Evolutionary conservation across 768 basidiomycete species (phyloP).

Genomic region (Termitomyces sp.): DNA sequence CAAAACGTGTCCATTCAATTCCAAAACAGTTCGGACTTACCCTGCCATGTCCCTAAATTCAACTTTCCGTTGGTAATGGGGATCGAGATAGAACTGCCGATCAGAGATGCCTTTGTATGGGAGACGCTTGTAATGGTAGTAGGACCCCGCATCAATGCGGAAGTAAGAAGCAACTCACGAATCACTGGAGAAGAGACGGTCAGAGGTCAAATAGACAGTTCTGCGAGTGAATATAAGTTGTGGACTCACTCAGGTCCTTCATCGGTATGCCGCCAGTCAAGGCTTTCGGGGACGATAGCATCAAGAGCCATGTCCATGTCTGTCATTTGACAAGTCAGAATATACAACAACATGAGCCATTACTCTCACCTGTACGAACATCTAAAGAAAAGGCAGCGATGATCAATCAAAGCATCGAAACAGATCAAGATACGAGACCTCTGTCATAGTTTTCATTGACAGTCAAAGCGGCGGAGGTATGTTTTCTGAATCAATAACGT

Average conservation of each 20-base stretch:
- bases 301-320: slow-evolving; percentile 97
- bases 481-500: slow-evolving; percentile 27
- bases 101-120: slow-evolving; percentile 83
- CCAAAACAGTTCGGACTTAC: slow-evolving; percentile 25
- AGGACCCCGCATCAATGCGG: background rate
- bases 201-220: background rate
- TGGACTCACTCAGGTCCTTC: slow-evolving; percentile 79
- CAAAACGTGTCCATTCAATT: background rate
- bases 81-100: slow-evolving; percentile 76
- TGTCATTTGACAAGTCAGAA: slow-evolving; percentile 17
- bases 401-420: slow-evolving; percentile 22
- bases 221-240: background rate
- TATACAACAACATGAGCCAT: background rate
- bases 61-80: slow-evolving; percentile 77
- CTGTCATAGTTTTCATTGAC: slow-evolving; percentile 88
- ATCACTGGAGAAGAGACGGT: slow-evolving; percentile 41
- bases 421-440: slow-evolving; percentile 42
- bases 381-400: slow-evolving; percentile 13
- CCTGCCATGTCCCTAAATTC: slow-evolving; percentile 93
- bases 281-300: slow-evolving; percentile 75
- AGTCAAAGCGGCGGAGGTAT: slow-evolving; percentile 75
- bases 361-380: slow-evolving; percentile 26
- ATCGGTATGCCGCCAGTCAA: slow-evolving; percentile 82
- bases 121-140: slow-evolving; percentile 51
- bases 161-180: slow-evolving; percentile 44